Conservation (phyloP, 306 rosid genomes). For the Canavalia ensiformis region DNA sequence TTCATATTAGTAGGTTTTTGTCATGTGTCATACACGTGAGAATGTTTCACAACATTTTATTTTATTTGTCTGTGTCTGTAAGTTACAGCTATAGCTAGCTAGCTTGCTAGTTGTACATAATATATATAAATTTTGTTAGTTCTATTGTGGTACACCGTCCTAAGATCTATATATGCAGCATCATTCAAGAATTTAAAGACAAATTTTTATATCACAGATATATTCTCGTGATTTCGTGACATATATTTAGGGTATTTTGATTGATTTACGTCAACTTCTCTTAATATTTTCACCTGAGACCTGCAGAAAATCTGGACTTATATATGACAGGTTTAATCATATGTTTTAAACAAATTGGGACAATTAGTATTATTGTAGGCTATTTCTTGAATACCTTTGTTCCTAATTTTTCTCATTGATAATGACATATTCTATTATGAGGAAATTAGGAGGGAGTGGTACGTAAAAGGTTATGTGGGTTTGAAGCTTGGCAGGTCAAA, state of each 20-base stretch:
- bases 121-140: background rate
- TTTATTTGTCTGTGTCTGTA: constrained; percentile 27
- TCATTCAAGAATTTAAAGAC: background rate
- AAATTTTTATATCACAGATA: background rate
- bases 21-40: constrained; percentile 11
- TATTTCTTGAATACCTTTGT: background rate
- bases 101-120: constrained; percentile 20
- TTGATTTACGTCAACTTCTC: background rate
- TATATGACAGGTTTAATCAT: background rate
- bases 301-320: background rate
- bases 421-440: background rate
- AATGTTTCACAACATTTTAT: constrained; percentile 3
- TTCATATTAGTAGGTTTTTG: constrained; percentile 12
- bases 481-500: constrained; percentile 1
- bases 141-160: background rate
- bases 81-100: constrained; percentile 33
- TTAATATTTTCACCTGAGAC: background rate
- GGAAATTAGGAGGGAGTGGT: background rate
- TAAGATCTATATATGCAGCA: background rate
- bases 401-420: background rate
- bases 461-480: background rate
- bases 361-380: background rate
- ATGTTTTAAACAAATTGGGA: background rate
- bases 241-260: background rate
- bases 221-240: background rate